A percentile compares a stretch with the other conserved stretches of the same genome.
These are phyloP conservation scores for Epicoccum sorghinum DNA, from an alignment of 2,329 filamentous ascomycete species.

Conservation along the genomic window DNA sequence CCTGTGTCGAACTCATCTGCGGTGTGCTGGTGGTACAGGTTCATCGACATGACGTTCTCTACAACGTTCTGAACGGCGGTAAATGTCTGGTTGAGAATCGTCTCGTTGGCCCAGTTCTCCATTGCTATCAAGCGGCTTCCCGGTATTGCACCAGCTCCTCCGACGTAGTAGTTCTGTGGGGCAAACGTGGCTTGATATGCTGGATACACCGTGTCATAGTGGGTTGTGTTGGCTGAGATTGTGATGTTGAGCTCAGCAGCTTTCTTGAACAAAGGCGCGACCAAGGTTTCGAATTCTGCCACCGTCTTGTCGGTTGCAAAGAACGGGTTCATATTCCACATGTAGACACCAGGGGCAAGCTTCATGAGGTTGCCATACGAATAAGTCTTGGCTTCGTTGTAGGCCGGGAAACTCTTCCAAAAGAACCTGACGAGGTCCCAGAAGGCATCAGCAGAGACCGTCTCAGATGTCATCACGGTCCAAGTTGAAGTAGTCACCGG, in stretches of 20 bases:
- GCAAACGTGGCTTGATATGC: constrained; percentile 41
- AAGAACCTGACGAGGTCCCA: constrained; percentile 33
- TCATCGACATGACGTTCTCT: constrained; percentile 28
- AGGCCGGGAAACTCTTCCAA: constrained; percentile 31
- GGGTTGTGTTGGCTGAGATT: constrained; percentile 26
- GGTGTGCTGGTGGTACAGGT: constrained; percentile 36
- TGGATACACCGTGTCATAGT: constrained; percentile 36
- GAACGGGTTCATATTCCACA: constrained; percentile 37
- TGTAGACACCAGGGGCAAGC: constrained; percentile 28
- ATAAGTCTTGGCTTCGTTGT: constrained; percentile 36
- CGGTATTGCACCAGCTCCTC: constrained; percentile 37
- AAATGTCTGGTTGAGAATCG: constrained; percentile 35
- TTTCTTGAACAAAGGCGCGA: constrained; percentile 34
- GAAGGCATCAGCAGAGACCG: constrained; percentile 40
- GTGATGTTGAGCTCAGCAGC: constrained; percentile 32
- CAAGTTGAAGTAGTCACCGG: constrained; percentile 42
- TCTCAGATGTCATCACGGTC: constrained; percentile 33
- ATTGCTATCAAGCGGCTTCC: constrained; percentile 45
- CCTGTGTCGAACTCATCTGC: constrained; percentile 24
- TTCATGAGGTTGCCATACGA: constrained; percentile 35
- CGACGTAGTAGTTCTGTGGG: constrained; percentile 33
- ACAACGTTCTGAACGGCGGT: constrained; percentile 29
- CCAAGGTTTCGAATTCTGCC: constrained; percentile 27
- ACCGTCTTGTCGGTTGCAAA: constrained; percentile 37
- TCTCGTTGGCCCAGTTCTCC: constrained; percentile 36